Evolutionary conservation across 345 rosid genomes (phyloP).

Genomic region (Dipteronia dyeriana): DNA sequence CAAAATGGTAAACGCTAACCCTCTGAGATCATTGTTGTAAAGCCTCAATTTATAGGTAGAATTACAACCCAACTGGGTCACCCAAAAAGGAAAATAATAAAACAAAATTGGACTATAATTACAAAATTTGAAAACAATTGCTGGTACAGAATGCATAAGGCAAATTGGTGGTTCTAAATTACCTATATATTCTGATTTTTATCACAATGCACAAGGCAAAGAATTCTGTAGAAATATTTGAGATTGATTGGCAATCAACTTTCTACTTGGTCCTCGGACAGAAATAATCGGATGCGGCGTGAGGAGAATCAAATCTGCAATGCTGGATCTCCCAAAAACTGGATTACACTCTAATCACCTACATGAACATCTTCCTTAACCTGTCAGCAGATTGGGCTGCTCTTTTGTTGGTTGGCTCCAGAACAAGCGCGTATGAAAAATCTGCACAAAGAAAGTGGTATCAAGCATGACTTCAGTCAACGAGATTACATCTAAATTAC

Average conservation of each 20-base stretch:
- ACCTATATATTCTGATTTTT: slow-evolving; percentile 10
- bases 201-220: background rate
- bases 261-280: background rate
- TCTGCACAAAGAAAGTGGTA: slow-evolving; percentile 47
- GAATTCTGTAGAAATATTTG: background rate
- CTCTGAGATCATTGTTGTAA: background rate
- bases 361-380: slow-evolving; percentile 60
- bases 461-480: background rate
- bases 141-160: background rate
- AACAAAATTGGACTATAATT: slow-evolving; percentile 47
- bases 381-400: slow-evolving; percentile 77
- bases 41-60: background rate
- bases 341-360: slow-evolving; percentile 13
- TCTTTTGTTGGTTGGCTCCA: slow-evolving; percentile 95
- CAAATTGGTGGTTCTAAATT: slow-evolving; percentile 1
- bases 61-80: slow-evolving; percentile 1
- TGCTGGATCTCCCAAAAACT: background rate
- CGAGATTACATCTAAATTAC: background rate
- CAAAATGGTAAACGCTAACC: background rate
- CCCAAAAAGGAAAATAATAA: background rate
- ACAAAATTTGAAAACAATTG: slow-evolving; percentile 15
- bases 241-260: background rate
- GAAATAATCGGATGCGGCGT: background rate
- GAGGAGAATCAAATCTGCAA: background rate
- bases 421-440: slow-evolving; percentile 77